Conservation (phyloP, 768 basidiomycete genomes). For the Serpula lacrymans region DNA sequence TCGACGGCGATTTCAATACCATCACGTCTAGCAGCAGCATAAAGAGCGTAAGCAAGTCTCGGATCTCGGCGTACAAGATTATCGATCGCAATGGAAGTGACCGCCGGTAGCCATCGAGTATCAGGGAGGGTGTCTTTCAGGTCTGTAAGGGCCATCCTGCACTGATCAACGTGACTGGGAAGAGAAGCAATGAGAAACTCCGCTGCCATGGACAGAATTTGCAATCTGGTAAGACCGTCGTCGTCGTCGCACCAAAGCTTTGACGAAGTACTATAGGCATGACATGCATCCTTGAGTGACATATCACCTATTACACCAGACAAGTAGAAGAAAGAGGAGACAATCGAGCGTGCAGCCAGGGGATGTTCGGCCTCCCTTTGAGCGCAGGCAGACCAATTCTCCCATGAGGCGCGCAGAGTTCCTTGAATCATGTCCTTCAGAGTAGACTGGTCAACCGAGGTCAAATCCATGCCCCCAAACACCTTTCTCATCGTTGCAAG, state of each 20-base stretch:
- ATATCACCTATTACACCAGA: constrained; percentile 37
- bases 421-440: constrained; percentile 15
- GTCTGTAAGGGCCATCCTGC: constrained; percentile 27
- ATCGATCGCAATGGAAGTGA: constrained; percentile 20
- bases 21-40: constrained; percentile 23
- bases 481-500: constrained; percentile 36
- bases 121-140: constrained; percentile 24
- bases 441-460: constrained; percentile 2
- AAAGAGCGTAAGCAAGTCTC: constrained; percentile 30
- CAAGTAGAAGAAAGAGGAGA: constrained; percentile 44
- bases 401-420: constrained; percentile 37
- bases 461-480: constrained; percentile 6
- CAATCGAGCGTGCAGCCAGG: constrained; percentile 34
- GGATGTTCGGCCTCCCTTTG: constrained; percentile 9
- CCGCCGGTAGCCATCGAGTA: constrained; percentile 19
- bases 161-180: constrained; percentile 23
- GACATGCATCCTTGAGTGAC: constrained; percentile 34
- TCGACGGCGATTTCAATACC: constrained; percentile 19
- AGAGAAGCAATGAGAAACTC: constrained; percentile 24
- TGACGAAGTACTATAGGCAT: constrained; percentile 25
- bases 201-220: constrained; percentile 12
- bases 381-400: constrained; percentile 31
- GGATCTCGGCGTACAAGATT: constrained; percentile 25
- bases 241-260: constrained; percentile 23
- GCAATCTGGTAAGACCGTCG: constrained; percentile 8